Conservation (phyloP, 1,139 yeast species). For the Sugiyamaella neomexicana region DNA sequence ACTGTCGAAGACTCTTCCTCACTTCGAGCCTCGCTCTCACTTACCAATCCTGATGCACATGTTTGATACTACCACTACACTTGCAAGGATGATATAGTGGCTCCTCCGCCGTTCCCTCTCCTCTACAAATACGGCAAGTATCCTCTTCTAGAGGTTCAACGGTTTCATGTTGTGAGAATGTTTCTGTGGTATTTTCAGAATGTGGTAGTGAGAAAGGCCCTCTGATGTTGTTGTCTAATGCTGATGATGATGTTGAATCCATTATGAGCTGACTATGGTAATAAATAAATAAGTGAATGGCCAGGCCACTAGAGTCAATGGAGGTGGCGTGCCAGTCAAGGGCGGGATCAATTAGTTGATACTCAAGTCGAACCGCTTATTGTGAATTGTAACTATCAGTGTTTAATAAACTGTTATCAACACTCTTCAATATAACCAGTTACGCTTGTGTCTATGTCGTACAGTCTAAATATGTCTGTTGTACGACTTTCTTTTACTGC, state of each 20-base stretch:
- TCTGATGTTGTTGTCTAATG: background rate
- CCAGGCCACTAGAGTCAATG: background rate
- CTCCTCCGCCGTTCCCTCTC: constrained; percentile 75
- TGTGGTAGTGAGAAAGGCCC: background rate
- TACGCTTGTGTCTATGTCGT: too few relatives aligned
- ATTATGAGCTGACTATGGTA: constrained; percentile 2
- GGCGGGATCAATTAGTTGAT: too few relatives aligned
- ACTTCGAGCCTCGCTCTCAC: constrained; percentile 16
- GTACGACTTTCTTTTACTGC: too few relatives aligned
- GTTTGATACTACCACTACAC: constrained; percentile 91
- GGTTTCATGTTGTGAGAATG: background rate
- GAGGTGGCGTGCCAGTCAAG: too few relatives aligned
- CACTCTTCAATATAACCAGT: too few relatives aligned
- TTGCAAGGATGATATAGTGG: constrained; percentile 91
- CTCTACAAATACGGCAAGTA: constrained; percentile 89
- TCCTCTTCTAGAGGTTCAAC: constrained; percentile 35
- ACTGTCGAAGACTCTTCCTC: too few relatives aligned
- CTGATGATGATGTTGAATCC: constrained; percentile 9
- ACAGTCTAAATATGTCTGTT: too few relatives aligned
- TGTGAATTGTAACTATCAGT: too few relatives aligned
- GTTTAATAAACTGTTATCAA: too few relatives aligned
- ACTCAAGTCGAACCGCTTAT: too few relatives aligned
- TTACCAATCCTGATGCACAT: constrained; percentile 85
- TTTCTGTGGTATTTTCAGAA: background rate
- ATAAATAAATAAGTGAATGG: background rate